These are phyloP conservation scores for Dryadomyces sulphureus DNA, from an alignment of 2,329 filamentous ascomycete genomes.

Conservation along the genomic window DNA sequence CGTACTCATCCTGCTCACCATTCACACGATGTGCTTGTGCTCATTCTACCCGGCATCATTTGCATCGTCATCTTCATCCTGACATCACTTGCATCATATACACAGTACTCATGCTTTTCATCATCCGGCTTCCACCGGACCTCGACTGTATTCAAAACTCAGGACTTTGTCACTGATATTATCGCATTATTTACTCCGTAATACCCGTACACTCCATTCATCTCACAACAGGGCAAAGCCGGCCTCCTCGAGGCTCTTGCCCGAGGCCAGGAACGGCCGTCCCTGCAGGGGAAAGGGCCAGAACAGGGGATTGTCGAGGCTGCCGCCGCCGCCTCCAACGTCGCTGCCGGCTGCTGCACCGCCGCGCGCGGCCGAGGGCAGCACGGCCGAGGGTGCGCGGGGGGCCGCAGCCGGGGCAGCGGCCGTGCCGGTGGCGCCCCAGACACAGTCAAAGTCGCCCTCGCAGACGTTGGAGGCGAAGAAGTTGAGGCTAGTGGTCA, in stretches of 20 bases:
- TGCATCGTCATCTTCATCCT: too few relatives aligned
- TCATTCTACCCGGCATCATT: too few relatives aligned
- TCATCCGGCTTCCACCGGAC: too few relatives aligned
- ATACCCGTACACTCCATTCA: neutral
- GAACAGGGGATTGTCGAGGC: slow-evolving; percentile 38
- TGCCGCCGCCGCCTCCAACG: slow-evolving; percentile 20
- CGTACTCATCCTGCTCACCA: too few relatives aligned
- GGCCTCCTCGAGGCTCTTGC: slow-evolving; percentile 31
- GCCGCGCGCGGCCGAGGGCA: slow-evolving; percentile 3
- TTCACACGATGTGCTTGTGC: too few relatives aligned
- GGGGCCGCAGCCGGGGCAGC: neutral
- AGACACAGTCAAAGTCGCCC: slow-evolving; percentile 32
- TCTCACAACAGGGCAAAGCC: slow-evolving; percentile 30
- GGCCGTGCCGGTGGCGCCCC: slow-evolving; percentile 17
- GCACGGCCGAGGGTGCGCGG: too few relatives aligned
- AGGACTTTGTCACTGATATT: too few relatives aligned
- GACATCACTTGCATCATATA: too few relatives aligned
- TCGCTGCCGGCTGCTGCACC: neutral
- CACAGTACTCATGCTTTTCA: too few relatives aligned
- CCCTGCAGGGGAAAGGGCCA: slow-evolving; percentile 49
- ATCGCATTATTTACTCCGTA: too few relatives aligned
- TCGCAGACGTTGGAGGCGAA: slow-evolving; percentile 35
- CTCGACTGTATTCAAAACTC: too few relatives aligned
- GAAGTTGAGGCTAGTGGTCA: slow-evolving; percentile 40
- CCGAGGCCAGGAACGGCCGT: slow-evolving; percentile 34